Percentiles rank a stretch among this genome's conserved stretches.
Evolutionary conservation across 2,329 filamentous ascomycete genomes (phyloP).

Genomic region (Penicillium sp.): DNA sequence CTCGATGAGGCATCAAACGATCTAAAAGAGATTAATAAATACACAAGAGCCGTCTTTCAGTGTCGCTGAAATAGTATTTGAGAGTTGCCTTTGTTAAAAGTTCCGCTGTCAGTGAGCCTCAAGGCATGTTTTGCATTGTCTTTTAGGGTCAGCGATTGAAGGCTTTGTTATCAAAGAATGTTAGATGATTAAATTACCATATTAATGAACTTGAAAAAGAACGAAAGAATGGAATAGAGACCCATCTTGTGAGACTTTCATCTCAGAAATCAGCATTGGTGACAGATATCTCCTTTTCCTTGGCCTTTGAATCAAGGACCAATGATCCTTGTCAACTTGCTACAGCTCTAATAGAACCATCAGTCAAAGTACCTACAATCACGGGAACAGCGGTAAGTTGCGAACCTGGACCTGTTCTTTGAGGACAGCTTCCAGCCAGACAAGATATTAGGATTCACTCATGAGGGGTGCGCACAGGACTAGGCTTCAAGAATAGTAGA

Average conservation of each 20-base stretch:
- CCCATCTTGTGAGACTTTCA: neutral
- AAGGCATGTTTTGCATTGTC: neutral
- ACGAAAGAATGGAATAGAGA: too few species aligned
- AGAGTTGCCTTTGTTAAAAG: too few species aligned
- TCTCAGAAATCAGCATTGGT: neutral
- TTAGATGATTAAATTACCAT: neutral
- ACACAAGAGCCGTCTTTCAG: too few species aligned
- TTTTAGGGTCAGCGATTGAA: neutral
- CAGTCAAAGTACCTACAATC: neutral
- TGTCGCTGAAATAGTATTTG: too few species aligned
- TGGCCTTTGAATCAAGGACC: neutral
- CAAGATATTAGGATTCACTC: too few species aligned
- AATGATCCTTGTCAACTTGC: neutral
- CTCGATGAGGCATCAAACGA: too few species aligned
- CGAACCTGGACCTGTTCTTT: neutral
- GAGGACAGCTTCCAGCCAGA: too few species aligned
- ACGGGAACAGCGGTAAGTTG: neutral
- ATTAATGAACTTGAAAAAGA: neutral
- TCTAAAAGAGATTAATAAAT: too few species aligned
- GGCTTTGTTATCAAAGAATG: neutral
- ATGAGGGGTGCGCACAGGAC: too few species aligned
- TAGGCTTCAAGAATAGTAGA: too few species aligned
- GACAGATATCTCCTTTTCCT: neutral
- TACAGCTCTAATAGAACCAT: neutral
- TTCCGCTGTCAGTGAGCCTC: too few species aligned